Percentiles rank a stretch among this genome's conserved stretches.
Evolutionary conservation across 2,329 filamentous ascomycete species (phyloP).

Genomic region (Exophiala bonariae): DNA sequence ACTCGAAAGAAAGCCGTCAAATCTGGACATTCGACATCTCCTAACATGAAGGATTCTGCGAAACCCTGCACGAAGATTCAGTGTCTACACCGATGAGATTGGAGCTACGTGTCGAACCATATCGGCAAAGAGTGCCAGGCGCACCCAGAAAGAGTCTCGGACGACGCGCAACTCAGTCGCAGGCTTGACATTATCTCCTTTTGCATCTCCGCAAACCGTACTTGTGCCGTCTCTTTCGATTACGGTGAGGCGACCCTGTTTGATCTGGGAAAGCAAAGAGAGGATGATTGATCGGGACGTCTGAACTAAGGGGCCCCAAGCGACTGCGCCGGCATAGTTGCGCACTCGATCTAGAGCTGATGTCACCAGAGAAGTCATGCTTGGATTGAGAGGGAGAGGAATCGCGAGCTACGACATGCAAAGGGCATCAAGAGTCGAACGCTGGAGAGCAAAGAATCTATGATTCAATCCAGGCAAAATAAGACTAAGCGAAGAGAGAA

Average conservation of each 20-base stretch:
- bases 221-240: conserved; percentile 45
- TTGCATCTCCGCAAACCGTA: conserved; percentile 37
- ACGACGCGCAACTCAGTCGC: conserved; percentile 60
- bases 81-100: neutral
- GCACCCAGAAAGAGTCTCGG: conserved; percentile 69
- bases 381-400: neutral
- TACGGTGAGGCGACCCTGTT: conserved; percentile 47
- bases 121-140: conserved; percentile 68
- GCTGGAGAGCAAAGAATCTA: neutral
- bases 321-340: conserved; percentile 44
- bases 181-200: conserved; percentile 31
- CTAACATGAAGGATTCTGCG: conserved; percentile 71
- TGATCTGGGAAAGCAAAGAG: conserved; percentile 46
- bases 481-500: neutral
- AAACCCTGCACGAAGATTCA: conserved; percentile 52
- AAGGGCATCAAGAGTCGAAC: neutral
- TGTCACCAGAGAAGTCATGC: conserved; percentile 27
- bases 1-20: conserved; percentile 66
- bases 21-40: conserved; percentile 67
- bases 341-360: conserved; percentile 41
- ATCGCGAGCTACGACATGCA: neutral
- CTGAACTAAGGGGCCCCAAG: conserved; percentile 49
- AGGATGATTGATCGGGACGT: conserved; percentile 48
- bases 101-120: conserved; percentile 51
- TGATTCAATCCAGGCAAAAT: neutral